phyloP scores from a whole-genome alignment of 164 flowering plant species.

The Vitis rupestris region DNA sequence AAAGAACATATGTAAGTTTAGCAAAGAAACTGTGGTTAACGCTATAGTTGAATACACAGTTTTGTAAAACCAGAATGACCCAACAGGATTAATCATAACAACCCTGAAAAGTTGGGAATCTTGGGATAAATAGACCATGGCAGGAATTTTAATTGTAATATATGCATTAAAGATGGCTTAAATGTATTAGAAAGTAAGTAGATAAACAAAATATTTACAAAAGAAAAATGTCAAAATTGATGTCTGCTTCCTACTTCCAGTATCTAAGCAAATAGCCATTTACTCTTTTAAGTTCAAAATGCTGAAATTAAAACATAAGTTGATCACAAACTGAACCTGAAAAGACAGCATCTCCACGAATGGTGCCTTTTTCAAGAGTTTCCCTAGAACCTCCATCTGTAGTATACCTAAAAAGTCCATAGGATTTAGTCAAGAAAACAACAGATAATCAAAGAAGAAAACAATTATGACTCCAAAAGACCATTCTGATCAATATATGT shows the following conservation, averaged over 20 bases:
- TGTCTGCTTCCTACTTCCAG: not conserved
- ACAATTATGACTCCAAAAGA: not conserved
- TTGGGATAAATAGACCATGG: not conserved
- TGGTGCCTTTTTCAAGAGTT: conserved; percentile 79
- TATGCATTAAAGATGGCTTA: too few relatives aligned
- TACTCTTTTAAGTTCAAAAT: not conserved
- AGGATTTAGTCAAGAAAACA: conserved; percentile 1
- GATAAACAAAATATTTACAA: not conserved
- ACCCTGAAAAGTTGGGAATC: too few relatives aligned
- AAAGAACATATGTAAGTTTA: not conserved
- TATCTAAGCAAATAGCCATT: not conserved
- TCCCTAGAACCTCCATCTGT: conserved; percentile 92
- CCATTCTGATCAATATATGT: not conserved
- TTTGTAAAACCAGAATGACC: not conserved
- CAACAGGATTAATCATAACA: not conserved
- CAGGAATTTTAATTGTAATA: not conserved
- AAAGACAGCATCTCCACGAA: conserved; percentile 68
- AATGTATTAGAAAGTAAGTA: not conserved
- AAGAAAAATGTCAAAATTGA: not conserved
- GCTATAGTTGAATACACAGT: not conserved
- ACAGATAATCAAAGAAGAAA: too few relatives aligned
- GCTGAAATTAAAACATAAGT: not conserved
- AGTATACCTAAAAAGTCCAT: conserved; percentile 62
- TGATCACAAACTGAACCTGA: conserved; percentile 49
- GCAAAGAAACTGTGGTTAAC: not conserved